A percentile compares a stretch with the other conserved stretches of the same genome.
These are phyloP conservation scores for Colletotrichum echinochloae DNA, from an alignment of 2,329 filamentous ascomycete genomes.

Conservation along the genomic window DNA sequence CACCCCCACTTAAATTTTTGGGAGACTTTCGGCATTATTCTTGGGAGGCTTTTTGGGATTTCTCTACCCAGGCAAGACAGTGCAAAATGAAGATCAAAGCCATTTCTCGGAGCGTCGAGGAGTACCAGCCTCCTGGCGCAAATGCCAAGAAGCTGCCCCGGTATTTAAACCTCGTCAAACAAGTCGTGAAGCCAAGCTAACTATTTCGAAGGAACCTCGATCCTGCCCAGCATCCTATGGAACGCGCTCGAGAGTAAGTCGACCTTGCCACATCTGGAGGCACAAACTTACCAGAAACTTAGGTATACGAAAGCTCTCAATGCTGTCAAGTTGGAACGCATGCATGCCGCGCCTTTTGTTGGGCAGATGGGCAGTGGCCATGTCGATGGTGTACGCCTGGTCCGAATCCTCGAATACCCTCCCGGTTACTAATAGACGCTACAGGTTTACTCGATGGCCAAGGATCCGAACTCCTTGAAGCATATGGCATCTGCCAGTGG, in stretches of 20 bases:
- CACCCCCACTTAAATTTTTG: conserved; percentile 43
- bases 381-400: conserved; percentile 79
- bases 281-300: not conserved
- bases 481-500: conserved; percentile 86
- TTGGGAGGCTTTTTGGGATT: conserved; percentile 18
- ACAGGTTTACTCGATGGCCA: conserved; percentile 77
- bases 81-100: conserved; percentile 70
- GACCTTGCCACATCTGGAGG: conserved; percentile 66
- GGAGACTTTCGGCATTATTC: conserved; percentile 39
- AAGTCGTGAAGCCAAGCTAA: conserved; percentile 15
- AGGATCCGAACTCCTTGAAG: conserved; percentile 80
- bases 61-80: conserved; percentile 20
- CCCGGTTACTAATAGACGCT: conserved; percentile 2
- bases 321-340: conserved; percentile 92
- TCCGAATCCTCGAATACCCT: not conserved
- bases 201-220: conserved; percentile 72
- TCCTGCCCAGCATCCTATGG: conserved; percentile 89
- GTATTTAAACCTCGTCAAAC: not conserved
- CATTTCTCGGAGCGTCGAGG: conserved; percentile 72
- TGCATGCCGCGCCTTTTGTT: conserved; percentile 83
- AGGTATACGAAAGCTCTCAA: conserved; percentile 66
- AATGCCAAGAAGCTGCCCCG: conserved; percentile 71
- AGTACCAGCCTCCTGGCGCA: conserved; percentile 75
- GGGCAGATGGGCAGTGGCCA: conserved; percentile 90
- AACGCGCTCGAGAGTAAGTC: conserved; percentile 88